Base-by-base conservation (phyloP, 768 basidiomycete species). In the Suillus clintonianus region DNA sequence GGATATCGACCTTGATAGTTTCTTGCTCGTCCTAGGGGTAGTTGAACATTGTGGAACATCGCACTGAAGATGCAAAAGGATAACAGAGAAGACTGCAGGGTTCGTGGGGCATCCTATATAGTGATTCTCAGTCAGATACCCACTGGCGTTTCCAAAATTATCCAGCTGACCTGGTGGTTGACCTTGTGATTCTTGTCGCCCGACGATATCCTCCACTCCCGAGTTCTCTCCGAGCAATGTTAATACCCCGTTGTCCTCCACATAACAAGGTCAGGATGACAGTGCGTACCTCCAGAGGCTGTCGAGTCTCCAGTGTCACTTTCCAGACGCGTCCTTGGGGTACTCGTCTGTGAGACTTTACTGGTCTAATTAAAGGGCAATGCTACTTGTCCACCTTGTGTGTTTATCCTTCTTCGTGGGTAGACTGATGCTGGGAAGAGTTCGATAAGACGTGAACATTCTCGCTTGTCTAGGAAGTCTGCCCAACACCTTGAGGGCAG, bases 281-380 rank as follows among this genome's bases (percentile, higher is more conserved):
- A 83, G 88, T 73, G 74, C 77, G 64, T 89, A 85, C 71, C 80
- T 88, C 68, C 79, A 87, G 24, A 75, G 77, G 24, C 82, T 84
- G 70, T 76, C 90, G 64, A 85, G 60, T 85, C 86, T 60, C 83
- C 86, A 24, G 86, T 86, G 27, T 78, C 78, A 3, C 64, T 79
- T 37, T 75, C 84, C 65, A 74, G 78, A 63, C 80, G 79, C 64
- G 70, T 60, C 72, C 43, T 66, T 61, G 17, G 80, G 79, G 67
- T 79, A 81, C 65, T 78, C 77, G 13, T 86, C 86, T 37, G 51
- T 53, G 51, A 13, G 51, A 53, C 32, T 53, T 34, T 4, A 34
- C 30, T 36, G 51, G 19, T 34, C 51, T 53, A 53, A 34, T 53
- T 53, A n/a, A 53, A 53, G 51, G 30, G 11, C 32, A 11, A 34